Base-by-base conservation (phyloP, 257 asterid genomes). In the Galeopsis tetrahit region DNA sequence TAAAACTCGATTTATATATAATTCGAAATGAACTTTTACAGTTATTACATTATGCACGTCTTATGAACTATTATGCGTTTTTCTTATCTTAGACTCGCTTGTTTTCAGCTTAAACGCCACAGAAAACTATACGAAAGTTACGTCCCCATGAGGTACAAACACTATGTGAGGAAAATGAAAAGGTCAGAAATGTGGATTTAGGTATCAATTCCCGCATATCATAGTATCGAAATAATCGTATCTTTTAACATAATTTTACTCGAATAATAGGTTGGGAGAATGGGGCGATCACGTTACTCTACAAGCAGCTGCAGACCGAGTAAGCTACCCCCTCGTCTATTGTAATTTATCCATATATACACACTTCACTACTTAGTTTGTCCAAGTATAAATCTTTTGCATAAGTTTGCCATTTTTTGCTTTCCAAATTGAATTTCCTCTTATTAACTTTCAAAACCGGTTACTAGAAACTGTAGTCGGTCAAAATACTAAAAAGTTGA, bases 271-370 rank as follows among this genome's bases (percentile, higher is more conserved):
- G 83, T 70, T 73, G 73, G 96, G 96, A 8, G 98, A 91, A 78
- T 94, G 97, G 98, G 98, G 98, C 67, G 98, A 94, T 81, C 97
- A 94, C 68, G 90, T 94, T 67, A 94, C 98, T 72, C 91, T 94
- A 36, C 98, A 94, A 88, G 98, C 98, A 70, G 97, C 98, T 72
- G 96, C 98, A 21, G 98, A 94, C 78, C 77, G 82, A 72, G 98
- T 91, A 86, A 84, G 94, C 81, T 74, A 48, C 52, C 69, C 57
- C 51, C 58, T 59, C 38, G 42, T 46, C 67, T 15, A 55, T 43
- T 55, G 40, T 34, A 6, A 31, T 34, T 38, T 75, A 38, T 52
- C 63, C 38, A 15, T 33, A n/a, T 67, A 11, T 49, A 35, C 3
- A 32, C 14, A 31, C 17, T 65, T 42, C 17, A 40, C 28, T 64